Evolutionary conservation across 148 eudicot species (phyloP), one percentile per base, ranked within the genome.

Genomic region (Amaranthus hypochondriacus): DNA sequence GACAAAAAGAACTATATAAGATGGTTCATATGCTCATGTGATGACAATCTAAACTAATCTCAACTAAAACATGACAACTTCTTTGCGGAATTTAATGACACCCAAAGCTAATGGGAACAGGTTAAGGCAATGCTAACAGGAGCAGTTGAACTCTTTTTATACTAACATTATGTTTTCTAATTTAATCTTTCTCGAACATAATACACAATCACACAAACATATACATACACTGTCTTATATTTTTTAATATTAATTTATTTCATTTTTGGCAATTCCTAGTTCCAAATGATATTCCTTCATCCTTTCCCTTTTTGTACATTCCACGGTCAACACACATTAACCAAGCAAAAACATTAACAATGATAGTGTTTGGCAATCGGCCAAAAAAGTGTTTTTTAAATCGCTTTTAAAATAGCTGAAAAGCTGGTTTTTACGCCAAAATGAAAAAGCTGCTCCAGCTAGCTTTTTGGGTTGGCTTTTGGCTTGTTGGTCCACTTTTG

Each of bases 61-160:
- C 13, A 49, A n/a, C 54, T 48, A 65, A 48, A 48, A 15, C 55
- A 66, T 15, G 69, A 66, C 69, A 48, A 7, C 42, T 66, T 48
- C 6, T 66, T 48, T 48, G 55, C 69, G 43, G 69, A 66, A 66
- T 48, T 66, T 48, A 3, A 49, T 66, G 69, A 11, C 49, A 42
- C 42, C 18, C 48, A 66, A 42, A 66, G 55, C 43, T 48, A 49
- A 3, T 15, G 42, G 13, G 69, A 66, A 66, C 42, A 49, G 42
- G 69, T 12, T 66, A 13, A 66, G 69, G 69, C 69, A 66, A 66
- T 66, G 69, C 5, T 66, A 66, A 66, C 69, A 66, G 15, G 55
- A 66, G 69, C 69, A 66, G 69, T 66, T 66, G 50, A 28, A 28
- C 39, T 28, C 39, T 28, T 28, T 28, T 28, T 28, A 28, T 28